phyloP scores from a whole-genome alignment of 306 rosid species.

The Elaeagnus macrophylla region DNA sequence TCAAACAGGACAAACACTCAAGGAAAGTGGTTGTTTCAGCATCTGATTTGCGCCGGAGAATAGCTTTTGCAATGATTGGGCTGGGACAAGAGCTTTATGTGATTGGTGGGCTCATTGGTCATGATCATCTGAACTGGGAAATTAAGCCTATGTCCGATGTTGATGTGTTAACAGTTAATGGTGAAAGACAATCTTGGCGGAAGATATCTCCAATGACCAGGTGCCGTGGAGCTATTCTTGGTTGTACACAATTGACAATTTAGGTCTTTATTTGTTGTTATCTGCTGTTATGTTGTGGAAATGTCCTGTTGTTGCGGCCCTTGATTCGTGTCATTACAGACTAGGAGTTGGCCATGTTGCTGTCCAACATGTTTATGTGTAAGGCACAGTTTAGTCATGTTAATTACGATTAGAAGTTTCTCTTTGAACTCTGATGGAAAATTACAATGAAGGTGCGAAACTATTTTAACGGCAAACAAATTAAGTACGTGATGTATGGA shows the following conservation, averaged over 20 bases:
- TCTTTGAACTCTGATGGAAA: no score
- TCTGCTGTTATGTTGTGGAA: no score
- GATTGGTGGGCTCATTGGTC: slow-evolving; percentile 84
- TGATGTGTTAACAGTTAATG: slow-evolving; percentile 62
- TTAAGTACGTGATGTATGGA: no score
- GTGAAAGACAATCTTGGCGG: slow-evolving; percentile 83
- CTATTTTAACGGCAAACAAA: no score
- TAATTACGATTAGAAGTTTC: no score
- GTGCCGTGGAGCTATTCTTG: slow-evolving; percentile 82
- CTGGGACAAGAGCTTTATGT: slow-evolving; percentile 62
- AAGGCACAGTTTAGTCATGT: no score
- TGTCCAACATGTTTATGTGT: no score
- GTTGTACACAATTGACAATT: slow-evolving; percentile 81
- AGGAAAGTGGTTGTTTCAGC: slow-evolving; percentile 51
- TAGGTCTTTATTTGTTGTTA: slow-evolving; percentile 14
- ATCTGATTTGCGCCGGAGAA: slow-evolving; percentile 69
- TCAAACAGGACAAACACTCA: slow-evolving; percentile 13
- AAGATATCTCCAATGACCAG: slow-evolving; percentile 71
- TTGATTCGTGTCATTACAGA: no score
- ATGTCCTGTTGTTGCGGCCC: no score
- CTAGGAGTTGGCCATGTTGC: no score
- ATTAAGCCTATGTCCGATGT: slow-evolving; percentile 73
- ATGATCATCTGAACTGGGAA: slow-evolving; percentile 69
- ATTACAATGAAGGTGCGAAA: no score
- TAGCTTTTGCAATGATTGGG: slow-evolving; percentile 81